Base-by-base conservation (phyloP, 805 yeast species). In the Clavispora asparagi region DNA sequence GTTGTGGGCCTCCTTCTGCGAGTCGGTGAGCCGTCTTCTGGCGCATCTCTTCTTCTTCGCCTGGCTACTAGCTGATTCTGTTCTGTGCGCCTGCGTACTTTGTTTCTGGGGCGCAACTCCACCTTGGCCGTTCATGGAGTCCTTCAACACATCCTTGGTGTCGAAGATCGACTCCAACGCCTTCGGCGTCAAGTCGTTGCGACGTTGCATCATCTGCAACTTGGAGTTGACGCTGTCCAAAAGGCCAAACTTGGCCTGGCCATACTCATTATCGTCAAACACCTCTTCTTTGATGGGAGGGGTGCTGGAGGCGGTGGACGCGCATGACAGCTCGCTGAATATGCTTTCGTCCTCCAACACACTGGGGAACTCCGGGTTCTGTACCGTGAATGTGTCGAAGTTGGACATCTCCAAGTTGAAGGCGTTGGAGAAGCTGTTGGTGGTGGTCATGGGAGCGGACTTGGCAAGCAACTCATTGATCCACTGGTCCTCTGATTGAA, bases 1-100 rank as follows among this genome's bases (percentile, higher is more conserved):
- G 65, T 83, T 83, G 59, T 84, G 91, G 0, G 87, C 87, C 55
- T 79, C 79, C 54, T 83, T 81, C 63, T 83, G 89, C 53, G 74
- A 73, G 6, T 71, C 70, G 8, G 83, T 77, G 45, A 79, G 60
- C 61, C 81, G 71, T 63, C 79, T 79, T 59, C 83, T 65, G 40
- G 77, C 77, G 12, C 78, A 74, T 12, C 45, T 14, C 59, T 79
- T 69, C 60, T 68, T 73, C 39, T 47, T 58, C 41, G 48, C 31
- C 35, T 10, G 19, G 30, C 26, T 27, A 30, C 17, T 10, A 16
- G 30, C 44, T 31, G 27, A 30, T 45, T 46, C 38, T 39, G 40
- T 35, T 37, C 40, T 37, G 40, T 37, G 40, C 40, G 29, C 17
- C 23, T 14, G 30, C n/a, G 28, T 35, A 31, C 29, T 46, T 38